Base-by-base conservation (phyloP, 345 rosid species). In the Luvunga scandens region DNA sequence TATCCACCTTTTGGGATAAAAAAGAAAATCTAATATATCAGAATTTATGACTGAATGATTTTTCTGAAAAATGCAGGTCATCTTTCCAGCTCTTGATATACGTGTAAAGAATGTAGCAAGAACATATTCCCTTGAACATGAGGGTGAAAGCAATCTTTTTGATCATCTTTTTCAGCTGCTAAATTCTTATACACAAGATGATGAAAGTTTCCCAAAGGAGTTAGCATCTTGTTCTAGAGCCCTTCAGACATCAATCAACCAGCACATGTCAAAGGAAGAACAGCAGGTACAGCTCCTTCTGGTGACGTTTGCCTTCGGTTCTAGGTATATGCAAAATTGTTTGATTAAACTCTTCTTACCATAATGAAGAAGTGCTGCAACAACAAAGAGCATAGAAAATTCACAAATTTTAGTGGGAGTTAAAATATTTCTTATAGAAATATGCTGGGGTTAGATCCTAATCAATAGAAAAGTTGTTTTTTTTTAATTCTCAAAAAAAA, bases 221-320 rank as follows among this genome's bases (percentile, higher is more conserved):
- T 79, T 91, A 79, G 94, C 92, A 42, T 86, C 92, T 75, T 85
- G 85, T 61, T 88, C 94, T 10, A 87, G 90, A 78, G 90, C 90
- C 61, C 89, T 91, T 75, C 89, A 77, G 79, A 91, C 90, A 66
- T 89, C 94, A 73, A 77, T 91, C 73, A 84, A 83, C 84, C 92
- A 91, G 85, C 94, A 91, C 80, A 72, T 91, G 89, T 89, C 91
- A 38, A 91, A 91, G 83, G 94, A 91, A 85, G 91, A 89, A 85
- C 88, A 87, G 80, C 92, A 91, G 92, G 94, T 90, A 75, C 67
- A 19, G 25, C 69, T 61, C 57, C 61, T 57, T 50, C 33, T 66
- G n/a, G 16, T 72, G 56, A 28, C 55, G 2, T 64, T 59, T 71
- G 27, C 69, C 27, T 75, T 77, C 19, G 57, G 59, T 70, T 30